These are phyloP conservation scores for Cornus suecica DNA, from an alignment of 148 eudicot genomes.

Conservation along the genomic window DNA sequence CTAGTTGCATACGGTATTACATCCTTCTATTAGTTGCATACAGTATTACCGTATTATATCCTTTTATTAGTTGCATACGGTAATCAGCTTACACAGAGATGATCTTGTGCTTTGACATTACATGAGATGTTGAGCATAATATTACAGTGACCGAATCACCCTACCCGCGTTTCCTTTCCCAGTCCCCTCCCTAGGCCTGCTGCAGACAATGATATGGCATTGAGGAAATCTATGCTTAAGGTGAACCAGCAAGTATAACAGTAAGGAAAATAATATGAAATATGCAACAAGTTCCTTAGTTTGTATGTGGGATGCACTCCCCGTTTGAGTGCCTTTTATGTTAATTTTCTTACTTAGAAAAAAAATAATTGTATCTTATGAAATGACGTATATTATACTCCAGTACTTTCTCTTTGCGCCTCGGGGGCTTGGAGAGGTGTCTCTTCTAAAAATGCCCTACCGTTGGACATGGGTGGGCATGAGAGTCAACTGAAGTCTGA, in stretches of 20 bases:
- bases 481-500: not conserved
- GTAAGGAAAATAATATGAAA: not conserved
- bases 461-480: not conserved
- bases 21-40: slow-evolving; percentile 1
- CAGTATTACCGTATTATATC: no score
- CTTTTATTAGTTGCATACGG: not conserved
- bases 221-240: not conserved
- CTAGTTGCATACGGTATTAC: not conserved
- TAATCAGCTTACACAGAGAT: not conserved
- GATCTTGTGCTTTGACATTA: not conserved
- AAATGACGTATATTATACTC: not conserved
- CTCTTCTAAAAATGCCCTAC: not conserved
- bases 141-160: not conserved
- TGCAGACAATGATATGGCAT: not conserved
- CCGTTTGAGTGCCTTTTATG: no score
- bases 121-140: not conserved
- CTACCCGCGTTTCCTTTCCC: not conserved
- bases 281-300: not conserved
- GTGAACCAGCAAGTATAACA: not conserved
- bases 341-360: no score
- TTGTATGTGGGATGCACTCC: no score
- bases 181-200: not conserved
- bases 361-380: no score
- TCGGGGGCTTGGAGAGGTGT: not conserved
- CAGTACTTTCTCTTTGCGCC: not conserved